phyloP scores from a whole-genome alignment of 768 basidiomycete genomes.

The Collybia mongolica region DNA sequence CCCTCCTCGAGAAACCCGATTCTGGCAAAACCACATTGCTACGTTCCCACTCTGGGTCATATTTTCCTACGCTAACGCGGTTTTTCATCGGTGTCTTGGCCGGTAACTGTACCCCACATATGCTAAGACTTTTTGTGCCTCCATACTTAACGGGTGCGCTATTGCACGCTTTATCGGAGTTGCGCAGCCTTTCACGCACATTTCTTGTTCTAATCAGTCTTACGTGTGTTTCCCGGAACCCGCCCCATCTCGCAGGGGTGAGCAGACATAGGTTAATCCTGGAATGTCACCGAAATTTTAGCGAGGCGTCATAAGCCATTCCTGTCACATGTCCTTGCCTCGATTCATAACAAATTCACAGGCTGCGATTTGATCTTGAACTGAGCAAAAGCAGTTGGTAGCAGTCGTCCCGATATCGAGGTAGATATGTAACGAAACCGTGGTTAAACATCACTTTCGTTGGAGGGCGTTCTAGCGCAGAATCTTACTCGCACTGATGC shows the following conservation, averaged over 20 bases:
- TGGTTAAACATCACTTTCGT: no score
- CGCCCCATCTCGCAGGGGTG: not conserved
- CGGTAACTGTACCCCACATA: slow-evolving; percentile 1
- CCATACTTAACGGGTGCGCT: not conserved
- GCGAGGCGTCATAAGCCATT: slow-evolving; percentile 5
- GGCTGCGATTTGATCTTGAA: no score
- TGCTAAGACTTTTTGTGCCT: slow-evolving; percentile 5
- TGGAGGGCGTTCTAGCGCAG: no score
- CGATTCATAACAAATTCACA: no score
- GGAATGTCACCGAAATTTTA: slow-evolving; percentile 10
- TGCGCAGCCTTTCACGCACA: not conserved
- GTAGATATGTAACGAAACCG: no score
- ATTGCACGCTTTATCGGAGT: slow-evolving; percentile 3
- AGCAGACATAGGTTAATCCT: slow-evolving; percentile 5
- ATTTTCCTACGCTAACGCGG: slow-evolving; percentile 17
- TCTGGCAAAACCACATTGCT: slow-evolving; percentile 5
- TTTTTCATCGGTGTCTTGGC: slow-evolving; percentile 8
- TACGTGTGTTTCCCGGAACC: no score
- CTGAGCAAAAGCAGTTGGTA: no score
- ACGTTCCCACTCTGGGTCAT: slow-evolving; percentile 5
- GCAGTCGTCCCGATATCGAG: no score
- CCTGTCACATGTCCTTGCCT: no score
- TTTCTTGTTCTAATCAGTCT: slow-evolving; percentile 6
- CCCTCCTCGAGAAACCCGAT: not conserved
- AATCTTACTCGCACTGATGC: no score